Conservation (phyloP, 1,284 basidiomycete species). For the Flammula alnicola region DNA sequence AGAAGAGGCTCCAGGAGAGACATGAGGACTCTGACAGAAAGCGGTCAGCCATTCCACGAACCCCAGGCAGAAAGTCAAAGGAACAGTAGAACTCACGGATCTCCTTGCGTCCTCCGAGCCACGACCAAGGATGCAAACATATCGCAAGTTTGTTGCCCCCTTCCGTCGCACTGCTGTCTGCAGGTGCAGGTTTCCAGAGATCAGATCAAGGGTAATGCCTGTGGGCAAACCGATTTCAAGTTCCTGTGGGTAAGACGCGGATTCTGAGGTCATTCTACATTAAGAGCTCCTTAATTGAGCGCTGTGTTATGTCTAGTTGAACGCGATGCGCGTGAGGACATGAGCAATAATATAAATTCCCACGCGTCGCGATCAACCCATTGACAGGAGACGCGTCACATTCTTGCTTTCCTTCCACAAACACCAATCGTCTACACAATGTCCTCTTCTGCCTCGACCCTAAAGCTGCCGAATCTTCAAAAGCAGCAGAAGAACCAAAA, state of each 20-base stretch:
- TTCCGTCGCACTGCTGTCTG: not conserved
- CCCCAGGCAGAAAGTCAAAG: not conserved
- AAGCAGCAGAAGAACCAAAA: slow-evolving; percentile 32
- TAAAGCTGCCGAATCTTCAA: slow-evolving; percentile 36
- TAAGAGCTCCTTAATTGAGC: too few relatives aligned
- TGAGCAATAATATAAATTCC: too few relatives aligned
- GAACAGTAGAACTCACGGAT: slow-evolving; percentile 60
- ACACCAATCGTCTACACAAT: slow-evolving; percentile 16
- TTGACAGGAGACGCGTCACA: slow-evolving; percentile 24
- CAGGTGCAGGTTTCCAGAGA: slow-evolving; percentile 26
- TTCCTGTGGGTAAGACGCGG: too few relatives aligned
- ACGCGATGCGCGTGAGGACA: too few relatives aligned
- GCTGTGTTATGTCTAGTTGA: too few relatives aligned
- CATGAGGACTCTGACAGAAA: slow-evolving; percentile 47
- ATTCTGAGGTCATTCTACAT: too few relatives aligned
- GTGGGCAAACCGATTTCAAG: slow-evolving; percentile 32
- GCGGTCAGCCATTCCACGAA: not conserved
- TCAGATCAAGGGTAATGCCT: slow-evolving; percentile 36
- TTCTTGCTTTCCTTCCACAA: slow-evolving; percentile 6
- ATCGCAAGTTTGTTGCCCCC: slow-evolving; percentile 53
- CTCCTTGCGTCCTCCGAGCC: slow-evolving; percentile 74
- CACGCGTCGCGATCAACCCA: slow-evolving; percentile 28
- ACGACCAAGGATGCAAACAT: slow-evolving; percentile 79
- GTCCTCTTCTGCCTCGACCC: slow-evolving; percentile 40
- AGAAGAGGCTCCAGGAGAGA: slow-evolving; percentile 42